These are phyloP conservation scores for Acorus gramineus DNA, from an alignment of 106 monocot genomes.

Conservation along the genomic window DNA sequence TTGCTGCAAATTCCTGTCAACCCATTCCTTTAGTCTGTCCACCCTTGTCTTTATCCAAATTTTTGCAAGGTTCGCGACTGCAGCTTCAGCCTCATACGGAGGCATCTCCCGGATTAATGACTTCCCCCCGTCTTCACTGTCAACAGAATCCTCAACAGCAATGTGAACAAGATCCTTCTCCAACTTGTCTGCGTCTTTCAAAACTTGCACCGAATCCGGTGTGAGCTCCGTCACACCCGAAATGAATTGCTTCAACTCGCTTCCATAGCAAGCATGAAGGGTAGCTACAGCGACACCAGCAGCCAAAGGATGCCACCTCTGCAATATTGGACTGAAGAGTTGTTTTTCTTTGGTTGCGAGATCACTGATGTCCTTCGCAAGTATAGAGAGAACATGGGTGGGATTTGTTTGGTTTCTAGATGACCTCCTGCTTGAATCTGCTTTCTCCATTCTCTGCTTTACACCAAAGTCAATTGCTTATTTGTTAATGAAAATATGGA, in stretches of 20 bases:
- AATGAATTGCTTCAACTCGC: constrained; percentile 5
- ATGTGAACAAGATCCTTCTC: constrained; percentile 7
- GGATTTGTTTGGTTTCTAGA: not conserved
- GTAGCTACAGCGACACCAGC: constrained; percentile 2
- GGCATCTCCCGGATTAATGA: constrained; percentile 5
- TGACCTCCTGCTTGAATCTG: not conserved
- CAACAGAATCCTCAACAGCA: constrained; percentile 7
- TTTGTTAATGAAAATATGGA: no score
- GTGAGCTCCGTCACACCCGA: constrained; percentile 3
- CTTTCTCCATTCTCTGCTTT: constrained; percentile 2
- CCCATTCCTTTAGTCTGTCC: constrained; percentile 4
- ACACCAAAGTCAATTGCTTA: no score
- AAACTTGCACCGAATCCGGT: not conserved
- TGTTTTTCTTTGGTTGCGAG: constrained; percentile 4
- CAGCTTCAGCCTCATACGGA: constrained; percentile 6
- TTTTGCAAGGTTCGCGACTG: constrained; percentile 1
- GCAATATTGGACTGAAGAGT: not conserved
- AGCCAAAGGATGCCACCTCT: constrained; percentile 7
- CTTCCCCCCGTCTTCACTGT: constrained; percentile 5
- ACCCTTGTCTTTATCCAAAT: constrained; percentile 3
- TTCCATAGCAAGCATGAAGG: constrained; percentile 2
- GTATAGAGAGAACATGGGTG: not conserved
- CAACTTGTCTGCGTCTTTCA: not conserved
- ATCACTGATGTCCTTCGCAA: not conserved
- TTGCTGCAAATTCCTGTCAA: constrained; percentile 2